Conservation (phyloP, 495 filamentous ascomycete species). For the Penicillium lagena region DNA sequence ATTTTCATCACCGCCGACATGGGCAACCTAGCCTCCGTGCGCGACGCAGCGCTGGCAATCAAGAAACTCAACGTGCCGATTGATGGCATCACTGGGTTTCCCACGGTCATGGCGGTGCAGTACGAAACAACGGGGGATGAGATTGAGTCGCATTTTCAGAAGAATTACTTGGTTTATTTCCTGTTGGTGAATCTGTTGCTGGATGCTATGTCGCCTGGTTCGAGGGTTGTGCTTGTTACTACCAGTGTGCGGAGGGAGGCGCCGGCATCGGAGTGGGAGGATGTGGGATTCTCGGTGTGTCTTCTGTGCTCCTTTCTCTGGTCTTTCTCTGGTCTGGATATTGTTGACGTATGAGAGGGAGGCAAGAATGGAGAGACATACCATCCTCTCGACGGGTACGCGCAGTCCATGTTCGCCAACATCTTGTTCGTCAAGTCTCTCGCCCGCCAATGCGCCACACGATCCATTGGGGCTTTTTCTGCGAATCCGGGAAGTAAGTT, state of each 20-base stretch:
- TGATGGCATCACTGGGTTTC: conserved; percentile 17
- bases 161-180: conserved; percentile 19
- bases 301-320: too few relatives aligned
- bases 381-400: conserved; percentile 17
- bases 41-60: conserved; percentile 8
- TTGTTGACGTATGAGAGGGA: neutral
- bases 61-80: conserved; percentile 9
- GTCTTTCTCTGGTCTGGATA: too few relatives aligned
- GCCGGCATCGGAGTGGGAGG: conserved; percentile 11
- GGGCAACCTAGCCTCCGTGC: conserved; percentile 8
- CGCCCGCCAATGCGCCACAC: conserved; percentile 1
- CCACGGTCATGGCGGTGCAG: conserved; percentile 10
- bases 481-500: conserved; percentile 19
- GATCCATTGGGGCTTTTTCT: conserved; percentile 14
- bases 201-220: conserved; percentile 1
- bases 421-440: conserved; percentile 18
- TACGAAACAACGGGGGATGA: conserved; percentile 14
- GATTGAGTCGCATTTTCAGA: conserved; percentile 18
- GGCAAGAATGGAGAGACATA: conserved; percentile 13
- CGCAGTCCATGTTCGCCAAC: conserved; percentile 22
- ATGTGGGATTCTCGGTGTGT: conserved; percentile 16
- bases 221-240: conserved; percentile 13
- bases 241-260: conserved; percentile 16
- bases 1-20: conserved; percentile 14
- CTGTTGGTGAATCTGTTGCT: conserved; percentile 13